Evolutionary conservation across 495 filamentous ascomycete species (phyloP), one percentile per base, ranked within the genome.

Genomic region (Cenococcum geophilum): DNA sequence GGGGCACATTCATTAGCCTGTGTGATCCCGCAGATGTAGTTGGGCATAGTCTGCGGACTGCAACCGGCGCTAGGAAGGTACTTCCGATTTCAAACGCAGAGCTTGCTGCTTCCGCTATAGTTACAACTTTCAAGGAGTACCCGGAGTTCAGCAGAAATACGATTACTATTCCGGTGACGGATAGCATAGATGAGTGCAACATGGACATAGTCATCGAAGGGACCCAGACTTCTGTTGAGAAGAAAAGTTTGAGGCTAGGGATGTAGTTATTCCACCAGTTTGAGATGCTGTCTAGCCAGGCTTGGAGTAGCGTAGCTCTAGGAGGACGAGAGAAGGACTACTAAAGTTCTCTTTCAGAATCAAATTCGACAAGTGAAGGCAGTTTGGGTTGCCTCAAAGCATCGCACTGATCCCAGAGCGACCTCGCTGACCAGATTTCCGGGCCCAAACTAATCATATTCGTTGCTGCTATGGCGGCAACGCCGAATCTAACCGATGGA

Each of bases 201-300:
- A 27, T 52, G 18, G 21, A 52, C 49, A 52, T 52, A 6, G 49
- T 5, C 25, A 52, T 52, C 9, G 49, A 25, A 25, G 49, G 20
- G 6, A 52, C 25, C 49, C 49, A 52, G 22, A 52, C 49, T 52
- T 52, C 49, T 0, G 49, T 52, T 23, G 49, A 22, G 20, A 52
- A 52, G 49, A 52, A 52, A 1, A 52, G 49, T 16, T 32, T 23
- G 9, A 52, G 49, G 22, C 49, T 52, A 52, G 49, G 49, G 23
- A 52, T 52, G 14, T 52, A 52, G 21, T 20, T 20, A 16, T 52
- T 18, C 49, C 49, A 52, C 49, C 49, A 52, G 4, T 16, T 5
- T 6, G 21, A 16, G 20, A 52, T 32, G 23, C 49, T 52, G 21
- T 32, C 18, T 25, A 52, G 14, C 49, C 49, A 52, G 3, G 25